Evolutionary conservation across 306 rosid genomes (phyloP).

Genomic region (Trifolium pratense): DNA sequence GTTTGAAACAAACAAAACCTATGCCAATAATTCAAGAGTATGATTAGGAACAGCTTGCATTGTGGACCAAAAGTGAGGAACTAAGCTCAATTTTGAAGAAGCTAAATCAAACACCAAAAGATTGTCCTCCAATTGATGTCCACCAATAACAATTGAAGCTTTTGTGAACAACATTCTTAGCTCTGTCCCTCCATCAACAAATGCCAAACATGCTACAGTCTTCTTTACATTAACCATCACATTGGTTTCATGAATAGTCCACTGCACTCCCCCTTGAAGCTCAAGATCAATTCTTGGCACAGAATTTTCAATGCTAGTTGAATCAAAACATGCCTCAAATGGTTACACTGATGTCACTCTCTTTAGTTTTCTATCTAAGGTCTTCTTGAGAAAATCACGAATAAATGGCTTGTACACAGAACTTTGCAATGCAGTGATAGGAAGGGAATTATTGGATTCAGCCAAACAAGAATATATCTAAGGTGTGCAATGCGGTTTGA

Average conservation of each 20-base stretch:
- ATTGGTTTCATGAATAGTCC: conserved; percentile 44
- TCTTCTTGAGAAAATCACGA: conserved; percentile 39
- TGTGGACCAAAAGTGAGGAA: conserved; percentile 43
- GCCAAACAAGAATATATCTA: neutral
- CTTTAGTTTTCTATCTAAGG: conserved; percentile 40
- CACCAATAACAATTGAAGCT: conserved; percentile 45
- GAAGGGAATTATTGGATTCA: neutral
- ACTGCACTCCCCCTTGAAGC: conserved; percentile 36
- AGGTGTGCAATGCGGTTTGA: no score
- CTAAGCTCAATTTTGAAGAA: conserved; percentile 42
- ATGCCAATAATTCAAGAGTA: neutral
- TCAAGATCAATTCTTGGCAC: conserved; percentile 49
- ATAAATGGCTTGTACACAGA: conserved; percentile 44
- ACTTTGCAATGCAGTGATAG: conserved; percentile 37
- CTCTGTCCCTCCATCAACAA: conserved; percentile 46
- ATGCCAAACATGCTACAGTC: conserved; percentile 46
- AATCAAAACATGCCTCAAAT: conserved; percentile 51
- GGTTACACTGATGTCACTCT: conserved; percentile 47
- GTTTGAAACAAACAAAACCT: neutral
- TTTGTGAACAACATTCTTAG: conserved; percentile 26
- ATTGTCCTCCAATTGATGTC: conserved; percentile 43
- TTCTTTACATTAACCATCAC: conserved; percentile 44
- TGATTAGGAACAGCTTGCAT: conserved; percentile 30
- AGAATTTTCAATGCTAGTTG: conserved; percentile 9
- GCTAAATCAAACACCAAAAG: conserved; percentile 45